A percentile compares a stretch with the other conserved stretches of the same genome.
phyloP scores from a whole-genome alignment of 2,329 filamentous ascomycete species.

The Bipolaris oryzae region DNA sequence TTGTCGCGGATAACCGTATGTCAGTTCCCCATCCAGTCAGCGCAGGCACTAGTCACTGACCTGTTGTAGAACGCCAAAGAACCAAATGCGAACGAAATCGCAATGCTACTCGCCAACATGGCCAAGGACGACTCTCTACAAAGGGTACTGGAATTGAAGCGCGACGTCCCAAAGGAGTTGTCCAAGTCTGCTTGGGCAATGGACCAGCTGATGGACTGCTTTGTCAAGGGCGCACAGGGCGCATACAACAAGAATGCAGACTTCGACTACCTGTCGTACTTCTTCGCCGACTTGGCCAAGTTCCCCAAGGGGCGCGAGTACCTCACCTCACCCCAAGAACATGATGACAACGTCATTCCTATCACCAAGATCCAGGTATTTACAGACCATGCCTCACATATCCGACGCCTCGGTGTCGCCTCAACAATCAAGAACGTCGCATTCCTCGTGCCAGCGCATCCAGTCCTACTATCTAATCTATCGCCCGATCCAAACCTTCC shows the following conservation, averaged over 20 bases:
- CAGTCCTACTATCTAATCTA: constrained; percentile 64
- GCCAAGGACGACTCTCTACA: constrained; percentile 78
- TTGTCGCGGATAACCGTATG: constrained; percentile 76
- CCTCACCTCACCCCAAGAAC: constrained; percentile 73
- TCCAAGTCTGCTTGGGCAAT: constrained; percentile 75
- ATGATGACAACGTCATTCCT: constrained; percentile 80
- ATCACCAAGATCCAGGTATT: constrained; percentile 93
- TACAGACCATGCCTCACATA: constrained; percentile 83
- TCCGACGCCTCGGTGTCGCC: constrained; percentile 91
- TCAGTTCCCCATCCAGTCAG: constrained; percentile 52
- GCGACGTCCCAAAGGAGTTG: constrained; percentile 71
- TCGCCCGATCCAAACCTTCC: constrained; percentile 39
- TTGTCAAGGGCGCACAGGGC: constrained; percentile 87
- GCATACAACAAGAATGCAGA: constrained; percentile 83
- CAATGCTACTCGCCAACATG: constrained; percentile 93
- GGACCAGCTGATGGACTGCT: constrained; percentile 92
- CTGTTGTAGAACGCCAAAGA: constrained; percentile 70
- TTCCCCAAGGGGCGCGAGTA: constrained; percentile 75
- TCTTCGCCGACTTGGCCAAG: constrained; percentile 90
- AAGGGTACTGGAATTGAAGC: constrained; percentile 70
- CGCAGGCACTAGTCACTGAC: constrained; percentile 12
- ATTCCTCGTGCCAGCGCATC: constrained; percentile 79
- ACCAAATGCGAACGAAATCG: constrained; percentile 79
- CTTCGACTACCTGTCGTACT: constrained; percentile 91
- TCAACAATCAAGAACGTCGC: constrained; percentile 93